Percentiles rank a stretch among this genome's conserved stretches.
Conservation (phyloP, 768 basidiomycete genomes). For the Roridomyces roridus region DNA sequence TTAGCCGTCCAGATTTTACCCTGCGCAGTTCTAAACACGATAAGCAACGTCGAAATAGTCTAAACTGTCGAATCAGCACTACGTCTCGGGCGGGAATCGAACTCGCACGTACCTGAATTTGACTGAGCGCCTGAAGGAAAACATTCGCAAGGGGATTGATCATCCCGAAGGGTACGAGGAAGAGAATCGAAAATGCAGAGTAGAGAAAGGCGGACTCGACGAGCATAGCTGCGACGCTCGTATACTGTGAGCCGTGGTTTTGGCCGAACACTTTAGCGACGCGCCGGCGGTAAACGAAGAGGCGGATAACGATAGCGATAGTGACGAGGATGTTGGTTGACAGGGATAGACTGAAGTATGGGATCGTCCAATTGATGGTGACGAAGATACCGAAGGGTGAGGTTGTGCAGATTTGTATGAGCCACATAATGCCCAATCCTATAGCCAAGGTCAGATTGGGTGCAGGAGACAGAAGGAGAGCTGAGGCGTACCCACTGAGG, state of each 20-base stretch:
- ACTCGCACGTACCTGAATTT: too few species aligned
- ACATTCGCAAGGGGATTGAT: not conserved
- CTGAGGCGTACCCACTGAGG: too few species aligned
- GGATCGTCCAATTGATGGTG: not conserved
- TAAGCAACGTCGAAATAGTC: too few species aligned
- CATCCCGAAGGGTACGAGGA: not conserved
- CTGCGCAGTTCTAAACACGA: too few species aligned
- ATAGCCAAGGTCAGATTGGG: too few species aligned
- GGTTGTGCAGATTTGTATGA: too few species aligned
- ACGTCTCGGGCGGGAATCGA: too few species aligned
- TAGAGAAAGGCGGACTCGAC: conserved; percentile 3
- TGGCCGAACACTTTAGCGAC: not conserved
- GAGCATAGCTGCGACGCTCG: conserved; percentile 3
- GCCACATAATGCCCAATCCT: too few species aligned
- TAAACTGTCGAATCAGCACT: too few species aligned
- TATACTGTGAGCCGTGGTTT: conserved; percentile 1
- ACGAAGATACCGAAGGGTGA: not conserved
- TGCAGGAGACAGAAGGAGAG: too few species aligned
- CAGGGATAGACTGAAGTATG: too few species aligned
- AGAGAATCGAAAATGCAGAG: not conserved
- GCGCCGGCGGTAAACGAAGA: not conserved
- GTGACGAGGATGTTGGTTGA: not conserved
- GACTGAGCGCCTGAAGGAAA: not conserved
- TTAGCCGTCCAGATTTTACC: too few species aligned
- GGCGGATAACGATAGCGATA: not conserved